Conservation (phyloP, 768 basidiomycete genomes). For the Mrakia gelida region DNA sequence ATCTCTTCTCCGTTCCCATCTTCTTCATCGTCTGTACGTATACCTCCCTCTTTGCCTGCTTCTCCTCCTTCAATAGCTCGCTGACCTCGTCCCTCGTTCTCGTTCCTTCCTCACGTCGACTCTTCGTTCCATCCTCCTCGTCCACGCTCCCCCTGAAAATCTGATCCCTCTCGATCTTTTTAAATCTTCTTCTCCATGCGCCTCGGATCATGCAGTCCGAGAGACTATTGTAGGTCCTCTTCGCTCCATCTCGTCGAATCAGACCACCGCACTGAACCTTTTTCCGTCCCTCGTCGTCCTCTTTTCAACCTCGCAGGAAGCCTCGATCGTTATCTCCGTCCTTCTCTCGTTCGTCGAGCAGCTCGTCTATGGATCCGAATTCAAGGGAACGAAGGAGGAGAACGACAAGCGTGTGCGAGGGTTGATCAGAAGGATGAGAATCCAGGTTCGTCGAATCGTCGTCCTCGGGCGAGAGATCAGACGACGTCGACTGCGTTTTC, state of each 20-base stretch:
- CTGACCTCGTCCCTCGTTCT: not conserved
- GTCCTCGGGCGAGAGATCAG: too few species aligned
- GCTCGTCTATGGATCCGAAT: conserved; percentile 28
- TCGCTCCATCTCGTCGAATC: not conserved
- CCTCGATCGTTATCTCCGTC: conserved; percentile 32
- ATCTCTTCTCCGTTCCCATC: conserved; percentile 82
- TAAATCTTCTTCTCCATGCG: not conserved
- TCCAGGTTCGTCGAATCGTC: conserved; percentile 32
- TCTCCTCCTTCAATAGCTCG: not conserved
- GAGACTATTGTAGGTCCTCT: conserved; percentile 24
- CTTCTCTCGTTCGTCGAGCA: conserved; percentile 34
- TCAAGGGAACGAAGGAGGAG: conserved; percentile 17
- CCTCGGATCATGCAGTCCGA: conserved; percentile 9
- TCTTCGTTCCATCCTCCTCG: not conserved
- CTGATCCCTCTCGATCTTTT: not conserved
- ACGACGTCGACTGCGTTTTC: not conserved
- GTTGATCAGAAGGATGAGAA: conserved; percentile 36
- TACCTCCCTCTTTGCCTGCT: too few species aligned
- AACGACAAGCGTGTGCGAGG: conserved; percentile 4
- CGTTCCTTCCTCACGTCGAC: not conserved
- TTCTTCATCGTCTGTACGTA: conserved; percentile 70
- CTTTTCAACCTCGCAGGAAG: conserved; percentile 16
- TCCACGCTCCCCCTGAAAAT: not conserved
- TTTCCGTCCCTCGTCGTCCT: not conserved
- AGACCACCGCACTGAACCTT: not conserved